These are phyloP conservation scores for Sugiyamaella mastotermitis DNA, from an alignment of 805 yeast genomes.

Conservation along the genomic window DNA sequence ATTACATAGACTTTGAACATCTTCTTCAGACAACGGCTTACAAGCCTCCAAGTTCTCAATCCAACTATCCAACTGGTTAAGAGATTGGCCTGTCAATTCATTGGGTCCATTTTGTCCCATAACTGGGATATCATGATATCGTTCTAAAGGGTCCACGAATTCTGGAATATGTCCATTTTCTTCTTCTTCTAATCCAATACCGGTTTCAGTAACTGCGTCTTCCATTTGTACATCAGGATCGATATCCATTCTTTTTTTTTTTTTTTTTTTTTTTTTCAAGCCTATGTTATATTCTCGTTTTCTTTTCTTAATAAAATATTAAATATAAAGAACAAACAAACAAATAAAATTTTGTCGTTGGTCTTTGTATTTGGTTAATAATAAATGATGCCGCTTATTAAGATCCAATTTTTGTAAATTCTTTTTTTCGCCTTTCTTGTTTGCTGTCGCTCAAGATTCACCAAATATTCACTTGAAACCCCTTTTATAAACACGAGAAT, in stretches of 20 bases:
- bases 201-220: conserved; percentile 48
- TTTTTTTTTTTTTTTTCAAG: too few relatives aligned
- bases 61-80: conserved; percentile 82
- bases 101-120: conserved; percentile 45
- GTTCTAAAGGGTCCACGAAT: conserved; percentile 9
- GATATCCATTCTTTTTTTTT: conserved; percentile 30
- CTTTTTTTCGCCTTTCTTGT: too few relatives aligned
- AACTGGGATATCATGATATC: conserved; percentile 21
- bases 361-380: too few relatives aligned
- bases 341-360: too few relatives aligned
- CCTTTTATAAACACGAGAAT: too few relatives aligned
- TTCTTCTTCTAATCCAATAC: conserved; percentile 69
- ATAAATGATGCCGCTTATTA: too few relatives aligned
- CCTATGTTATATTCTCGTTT: too few relatives aligned
- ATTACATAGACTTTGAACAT: conserved; percentile 72
- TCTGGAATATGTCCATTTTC: conserved; percentile 35
- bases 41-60: conserved; percentile 54
- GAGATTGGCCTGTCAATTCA: conserved; percentile 38
- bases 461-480: too few relatives aligned
- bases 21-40: conserved; percentile 55
- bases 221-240: conserved; percentile 37
- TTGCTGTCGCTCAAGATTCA: too few relatives aligned
- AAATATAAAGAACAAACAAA: too few relatives aligned
- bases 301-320: too few relatives aligned
- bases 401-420: too few relatives aligned